Evolutionary conservation across 257 asterid genomes (phyloP).

Genomic region (Phtheirospermum japonicum): DNA sequence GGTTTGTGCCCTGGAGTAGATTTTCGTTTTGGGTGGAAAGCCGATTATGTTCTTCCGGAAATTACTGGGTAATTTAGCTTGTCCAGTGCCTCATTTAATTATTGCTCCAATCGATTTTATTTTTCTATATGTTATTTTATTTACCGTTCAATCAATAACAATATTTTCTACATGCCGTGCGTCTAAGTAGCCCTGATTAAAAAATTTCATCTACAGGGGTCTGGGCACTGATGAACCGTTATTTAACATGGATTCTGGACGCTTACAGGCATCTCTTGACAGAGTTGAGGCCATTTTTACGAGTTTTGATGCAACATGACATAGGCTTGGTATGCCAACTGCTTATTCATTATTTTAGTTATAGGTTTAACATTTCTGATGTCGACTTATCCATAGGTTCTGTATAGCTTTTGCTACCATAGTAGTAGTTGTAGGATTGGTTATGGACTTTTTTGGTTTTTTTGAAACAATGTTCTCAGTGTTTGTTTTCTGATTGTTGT

Average conservation of each 20-base stretch:
- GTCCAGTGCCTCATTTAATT: neutral
- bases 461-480: no score
- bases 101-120: neutral
- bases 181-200: conserved; percentile 15
- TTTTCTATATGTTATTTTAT: neutral
- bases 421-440: no score
- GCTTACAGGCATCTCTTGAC: conserved; percentile 85
- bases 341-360: neutral
- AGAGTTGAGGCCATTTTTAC: conserved; percentile 88
- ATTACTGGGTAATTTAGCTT: conserved; percentile 65
- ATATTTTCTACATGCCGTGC: neutral
- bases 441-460: no score
- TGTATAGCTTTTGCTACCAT: no score
- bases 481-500: no score
- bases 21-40: conserved; percentile 96
- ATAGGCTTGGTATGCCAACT: conserved; percentile 28
- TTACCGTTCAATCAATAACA: neutral
- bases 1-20: conserved; percentile 90
- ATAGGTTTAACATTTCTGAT: neutral
- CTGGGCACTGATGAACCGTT: conserved; percentile 77
- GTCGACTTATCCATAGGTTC: neutral
- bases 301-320: conserved; percentile 34
- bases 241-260: conserved; percentile 91
- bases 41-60: conserved; percentile 92
- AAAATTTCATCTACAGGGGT: conserved; percentile 47